Conservation (phyloP, 306 rosid species). For the Canavalia ensiformis region DNA sequence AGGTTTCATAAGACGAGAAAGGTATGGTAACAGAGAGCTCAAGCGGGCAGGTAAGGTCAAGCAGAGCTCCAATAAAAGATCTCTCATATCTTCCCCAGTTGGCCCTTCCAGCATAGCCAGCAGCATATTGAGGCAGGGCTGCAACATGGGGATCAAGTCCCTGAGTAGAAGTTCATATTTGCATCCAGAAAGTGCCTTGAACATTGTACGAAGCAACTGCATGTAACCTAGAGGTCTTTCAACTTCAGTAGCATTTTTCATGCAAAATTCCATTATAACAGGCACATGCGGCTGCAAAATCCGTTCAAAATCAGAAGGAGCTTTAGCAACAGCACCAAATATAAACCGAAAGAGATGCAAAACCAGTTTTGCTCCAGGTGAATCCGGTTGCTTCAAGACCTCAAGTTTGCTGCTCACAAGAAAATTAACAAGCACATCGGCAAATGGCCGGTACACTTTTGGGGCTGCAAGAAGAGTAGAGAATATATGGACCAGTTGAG, state of each 20-base stretch:
- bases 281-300: slow-evolving; percentile 99
- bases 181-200: slow-evolving; percentile 88
- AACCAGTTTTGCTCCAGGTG: slow-evolving; percentile 88
- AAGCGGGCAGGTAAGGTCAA: slow-evolving; percentile 97
- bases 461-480: slow-evolving; percentile 86
- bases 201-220: slow-evolving; percentile 92
- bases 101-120: slow-evolving; percentile 98
- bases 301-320: slow-evolving; percentile 96
- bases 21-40: slow-evolving; percentile 92
- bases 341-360: slow-evolving; percentile 91
- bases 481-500: slow-evolving; percentile 92
- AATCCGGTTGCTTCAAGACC: slow-evolving; percentile 86
- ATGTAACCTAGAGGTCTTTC: slow-evolving; percentile 96
- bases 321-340: slow-evolving; percentile 94
- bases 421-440: slow-evolving; percentile 93
- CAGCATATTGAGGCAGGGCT: slow-evolving; percentile 96
- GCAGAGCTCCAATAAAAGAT: slow-evolving; percentile 93
- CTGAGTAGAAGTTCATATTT: slow-evolving; percentile 95
- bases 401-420: slow-evolving; percentile 93
- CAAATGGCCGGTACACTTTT: slow-evolving; percentile 89
- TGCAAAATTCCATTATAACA: slow-evolving; percentile 92
- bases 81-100: slow-evolving; percentile 94
- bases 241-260: slow-evolving; percentile 94
- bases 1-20: slow-evolving; percentile 97
- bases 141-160: slow-evolving; percentile 89